These are phyloP conservation scores for Neurospora tetrasperma DNA, from an alignment of 495 filamentous ascomycete genomes.

Conservation along the genomic window DNA sequence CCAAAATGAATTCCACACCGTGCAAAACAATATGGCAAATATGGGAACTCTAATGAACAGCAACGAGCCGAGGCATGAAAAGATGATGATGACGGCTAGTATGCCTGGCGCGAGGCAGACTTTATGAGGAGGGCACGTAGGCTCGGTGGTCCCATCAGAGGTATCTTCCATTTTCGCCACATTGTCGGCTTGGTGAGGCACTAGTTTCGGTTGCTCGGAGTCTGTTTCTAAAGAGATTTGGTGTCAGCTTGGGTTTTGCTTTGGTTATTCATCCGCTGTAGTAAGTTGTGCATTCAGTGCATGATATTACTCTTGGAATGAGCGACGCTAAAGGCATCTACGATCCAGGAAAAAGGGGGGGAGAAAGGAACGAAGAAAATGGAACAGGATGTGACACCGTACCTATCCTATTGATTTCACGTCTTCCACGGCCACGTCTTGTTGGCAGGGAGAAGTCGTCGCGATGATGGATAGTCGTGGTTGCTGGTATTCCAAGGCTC, in stretches of 20 bases:
- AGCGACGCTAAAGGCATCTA: background rate
- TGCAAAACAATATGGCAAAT: background rate
- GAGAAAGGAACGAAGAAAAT: no score
- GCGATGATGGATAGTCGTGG: background rate
- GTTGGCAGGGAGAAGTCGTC: background rate
- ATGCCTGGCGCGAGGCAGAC: background rate
- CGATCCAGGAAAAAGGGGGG: background rate
- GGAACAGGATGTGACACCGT: no score
- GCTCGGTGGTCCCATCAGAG: no score
- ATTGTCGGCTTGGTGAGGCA: background rate
- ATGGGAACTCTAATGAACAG: background rate
- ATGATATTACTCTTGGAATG: background rate
- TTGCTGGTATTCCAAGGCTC: background rate
- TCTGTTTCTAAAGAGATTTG: background rate
- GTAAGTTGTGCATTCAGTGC: no score
- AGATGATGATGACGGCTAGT: background rate
- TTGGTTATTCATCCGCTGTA: no score
- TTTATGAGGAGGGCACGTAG: background rate
- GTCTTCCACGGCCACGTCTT: background rate
- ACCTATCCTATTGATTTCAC: background rate
- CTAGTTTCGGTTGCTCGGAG: background rate
- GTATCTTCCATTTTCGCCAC: background rate
- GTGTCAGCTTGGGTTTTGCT: background rate
- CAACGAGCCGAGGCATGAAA: background rate
- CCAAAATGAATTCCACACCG: background rate